Percentiles rank a stretch among this genome's conserved stretches.
These are phyloP conservation scores for Dothistroma septosporum DNA, from an alignment of 2,329 filamentous ascomycete species.

Conservation along the genomic window DNA sequence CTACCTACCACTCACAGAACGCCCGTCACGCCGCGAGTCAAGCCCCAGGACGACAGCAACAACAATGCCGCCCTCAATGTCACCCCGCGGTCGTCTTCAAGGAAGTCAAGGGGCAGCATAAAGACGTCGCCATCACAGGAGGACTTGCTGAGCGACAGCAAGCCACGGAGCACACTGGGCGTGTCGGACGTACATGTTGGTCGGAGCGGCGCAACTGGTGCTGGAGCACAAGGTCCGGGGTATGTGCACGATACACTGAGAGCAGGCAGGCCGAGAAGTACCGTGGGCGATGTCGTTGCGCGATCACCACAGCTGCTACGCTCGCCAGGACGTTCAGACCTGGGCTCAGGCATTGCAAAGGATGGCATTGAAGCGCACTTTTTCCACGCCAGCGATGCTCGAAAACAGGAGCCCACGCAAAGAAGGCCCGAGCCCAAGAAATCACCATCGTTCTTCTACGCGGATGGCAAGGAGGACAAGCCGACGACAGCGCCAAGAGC, in stretches of 20 bases:
- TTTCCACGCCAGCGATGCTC: slow-evolving; percentile 82
- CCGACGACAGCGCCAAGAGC: slow-evolving; percentile 31
- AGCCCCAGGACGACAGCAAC: slow-evolving; percentile 39
- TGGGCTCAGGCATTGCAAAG: slow-evolving; percentile 16
- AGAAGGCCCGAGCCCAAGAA: slow-evolving; percentile 42
- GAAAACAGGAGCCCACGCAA: slow-evolving; percentile 29
- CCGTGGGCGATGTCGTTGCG: slow-evolving; percentile 31
- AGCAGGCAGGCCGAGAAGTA: slow-evolving; percentile 36
- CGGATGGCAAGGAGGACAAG: slow-evolving; percentile 46
- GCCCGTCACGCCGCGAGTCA: slow-evolving; percentile 30
- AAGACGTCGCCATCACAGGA: slow-evolving; percentile 50
- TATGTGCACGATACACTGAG: slow-evolving; percentile 9
- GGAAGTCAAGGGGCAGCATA: slow-evolving; percentile 69
- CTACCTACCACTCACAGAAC: slow-evolving; percentile 37
- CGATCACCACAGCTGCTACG: slow-evolving; percentile 34
- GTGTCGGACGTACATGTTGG: slow-evolving; percentile 13
- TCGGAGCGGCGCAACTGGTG: slow-evolving; percentile 17
- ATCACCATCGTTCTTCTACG: slow-evolving; percentile 49
- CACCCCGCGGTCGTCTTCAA: slow-evolving; percentile 72
- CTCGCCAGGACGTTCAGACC: slow-evolving; percentile 33
- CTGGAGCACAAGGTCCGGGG: slow-evolving; percentile 15
- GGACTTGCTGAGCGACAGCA: slow-evolving; percentile 15
- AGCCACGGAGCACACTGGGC: slow-evolving; percentile 10
- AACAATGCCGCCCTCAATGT: slow-evolving; percentile 50
- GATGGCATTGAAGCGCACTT: slow-evolving; percentile 61